Conservation (phyloP, 768 basidiomycete species). For the Russula brevipes region DNA sequence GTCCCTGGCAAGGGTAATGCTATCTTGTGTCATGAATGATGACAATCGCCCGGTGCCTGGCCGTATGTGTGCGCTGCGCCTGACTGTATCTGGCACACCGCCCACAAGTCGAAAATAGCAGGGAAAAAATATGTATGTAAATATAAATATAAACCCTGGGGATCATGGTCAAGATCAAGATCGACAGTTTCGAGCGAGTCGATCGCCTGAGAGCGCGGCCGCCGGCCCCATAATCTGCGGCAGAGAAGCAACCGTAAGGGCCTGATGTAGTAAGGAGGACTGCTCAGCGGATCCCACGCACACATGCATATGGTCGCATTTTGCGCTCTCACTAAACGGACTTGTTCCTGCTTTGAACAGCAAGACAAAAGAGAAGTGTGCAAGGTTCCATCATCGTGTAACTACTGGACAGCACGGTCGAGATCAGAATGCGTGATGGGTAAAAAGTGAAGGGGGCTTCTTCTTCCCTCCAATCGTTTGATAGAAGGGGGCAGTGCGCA, state of each 20-base stretch:
- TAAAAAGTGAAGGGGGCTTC: background rate
- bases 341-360: background rate
- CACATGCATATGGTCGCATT: background rate
- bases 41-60: too few species aligned
- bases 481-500: background rate
- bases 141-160: too few species aligned
- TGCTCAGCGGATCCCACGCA: background rate
- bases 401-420: background rate
- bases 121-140: too few species aligned
- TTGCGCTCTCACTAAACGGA: background rate
- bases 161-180: too few species aligned
- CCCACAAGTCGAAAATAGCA: too few species aligned
- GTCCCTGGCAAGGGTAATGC: too few species aligned
- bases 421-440: conserved; percentile 5
- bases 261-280: background rate
- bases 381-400: background rate
- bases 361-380: conserved; percentile 10
- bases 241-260: background rate
- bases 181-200: background rate
- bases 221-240: background rate
- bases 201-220: background rate
- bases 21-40: too few species aligned
- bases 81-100: too few species aligned
- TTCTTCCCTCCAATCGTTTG: background rate
- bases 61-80: too few species aligned